Base-by-base conservation (phyloP, 192 early-diverging fungal species). In the Bifiguratus adelaidae region DNA sequence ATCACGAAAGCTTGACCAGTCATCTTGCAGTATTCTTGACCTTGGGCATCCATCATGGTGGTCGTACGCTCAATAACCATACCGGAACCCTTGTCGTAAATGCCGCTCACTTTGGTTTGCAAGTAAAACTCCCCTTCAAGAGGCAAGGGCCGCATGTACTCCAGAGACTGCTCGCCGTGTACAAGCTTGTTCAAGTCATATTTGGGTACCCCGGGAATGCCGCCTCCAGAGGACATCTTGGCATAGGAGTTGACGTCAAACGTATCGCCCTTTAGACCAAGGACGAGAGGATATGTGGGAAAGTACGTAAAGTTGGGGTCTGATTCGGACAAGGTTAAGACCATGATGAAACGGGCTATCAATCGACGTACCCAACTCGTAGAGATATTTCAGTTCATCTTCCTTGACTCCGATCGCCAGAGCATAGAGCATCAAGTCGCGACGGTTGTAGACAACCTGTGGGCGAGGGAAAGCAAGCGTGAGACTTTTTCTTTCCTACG, bases 391-490 rank as follows among this genome's bases (percentile, higher is more conserved):
- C 21, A 80, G 65, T 23, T 88, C 83, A 22, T 61, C 57, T 15
- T 56, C 57, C 26, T 59, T 56, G 41, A 77, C 67, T 13, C 80
- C 80, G 20, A 87, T 67, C 6, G 82, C 73, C 15, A 86, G 47
- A 7, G 83, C 82, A 44, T 88, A 88, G n/a, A 88, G 55, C 38
- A 86, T 69, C 5, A 82, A 57, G 53, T 88, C 85, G 6, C 85
- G 65, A 11, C 77, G 54, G 48, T 78, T 84, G 55, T 69, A 85
- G 4, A 51, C 34, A 9, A 82, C 75, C 35, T 60, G 44, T 11
- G 47, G 34, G 4, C 43, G 52, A 0, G 20, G 37, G 24, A 3
- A 16, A 23, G 29, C 1, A 20, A 30, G n/a, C 4, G 12, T 20
- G 6, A 8, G 16, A 5, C 26, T 7, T 16, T 6, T 15, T 22